Base-by-base conservation (phyloP, 2,329 filamentous ascomycete genomes). In the Ophiostoma sp. region DNA sequence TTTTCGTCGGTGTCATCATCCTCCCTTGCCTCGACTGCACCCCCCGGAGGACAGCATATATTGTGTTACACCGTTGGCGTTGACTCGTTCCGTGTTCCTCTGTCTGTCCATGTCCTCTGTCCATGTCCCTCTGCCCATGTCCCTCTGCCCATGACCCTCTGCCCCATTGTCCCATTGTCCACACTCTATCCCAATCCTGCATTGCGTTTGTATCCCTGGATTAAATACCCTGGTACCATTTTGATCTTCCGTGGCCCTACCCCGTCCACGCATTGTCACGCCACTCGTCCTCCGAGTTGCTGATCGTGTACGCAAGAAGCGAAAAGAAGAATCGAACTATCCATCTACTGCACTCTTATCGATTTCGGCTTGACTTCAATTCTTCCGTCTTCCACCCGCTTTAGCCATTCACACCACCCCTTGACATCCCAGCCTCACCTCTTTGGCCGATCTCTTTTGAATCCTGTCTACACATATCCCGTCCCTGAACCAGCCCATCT, bases 31-130 rank as follows among this genome's bases (percentile, higher is more conserved):
- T 38, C 64, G 6, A 11, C 12, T 42, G 16, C n/a, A 38, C 18
- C 40, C 36, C 12, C 58, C 52, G 44, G 42, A 63, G 68, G 18
- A 49, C 58, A 60, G 65, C 60, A 67, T 66, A 66, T 49, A 69
- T 60, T 65, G 65, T 38, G 65, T 67, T 58, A 62, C 68, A 67
- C 60, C 38, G 58, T 8, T 42, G 60, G 38, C 38, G 60, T 42
- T 18, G 60, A 11, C 40, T 7, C 38, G 36, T 63, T 42, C 60
- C 38, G 3, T 8, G 38, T 11, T 7, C 60, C 40, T 42, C 27
- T 41, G 12, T 63, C 14, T 62, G 38, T 62, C 38, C 38, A 41
- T 27, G n/a, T 38, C 5, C 38, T 40, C 58, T 40, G 58, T 36
- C 27, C 27, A 52, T 16, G 6, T 52, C n/a, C n/a, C n/a, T n/a